A percentile compares a stretch with the other conserved stretches of the same genome.
phyloP scores from a whole-genome alignment of 345 rosid species.

The Cardiospermum halicacabum region DNA sequence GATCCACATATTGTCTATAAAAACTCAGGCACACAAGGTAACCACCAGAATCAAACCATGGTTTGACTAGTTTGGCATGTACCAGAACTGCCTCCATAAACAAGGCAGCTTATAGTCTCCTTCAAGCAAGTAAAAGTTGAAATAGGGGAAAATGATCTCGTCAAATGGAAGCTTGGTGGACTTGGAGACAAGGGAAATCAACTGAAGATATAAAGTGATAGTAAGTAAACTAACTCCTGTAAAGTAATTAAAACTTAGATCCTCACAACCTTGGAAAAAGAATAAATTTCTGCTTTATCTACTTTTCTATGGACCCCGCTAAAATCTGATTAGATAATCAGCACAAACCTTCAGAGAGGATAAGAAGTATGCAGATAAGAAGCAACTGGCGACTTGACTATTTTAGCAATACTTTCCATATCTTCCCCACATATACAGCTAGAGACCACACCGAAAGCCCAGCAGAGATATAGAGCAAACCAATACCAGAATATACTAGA shows the following conservation, averaged over 20 bases:
- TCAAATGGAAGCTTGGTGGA: background rate
- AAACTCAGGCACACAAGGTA: background rate
- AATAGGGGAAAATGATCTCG: background rate
- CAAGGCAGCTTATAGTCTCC: background rate
- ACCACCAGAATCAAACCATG: background rate
- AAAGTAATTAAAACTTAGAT: slow-evolving; percentile 12
- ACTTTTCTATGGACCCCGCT: slow-evolving; percentile 17
- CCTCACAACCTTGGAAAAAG: slow-evolving; percentile 19
- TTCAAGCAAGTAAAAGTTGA: background rate
- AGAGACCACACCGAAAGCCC: slow-evolving; percentile 92
- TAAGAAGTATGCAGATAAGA: slow-evolving; percentile 11
- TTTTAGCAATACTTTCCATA: slow-evolving; percentile 67
- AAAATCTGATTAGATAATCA: slow-evolving; percentile 1
- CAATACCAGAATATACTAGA: slow-evolving; percentile 62
- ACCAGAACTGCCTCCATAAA: slow-evolving; percentile 3
- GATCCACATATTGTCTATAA: background rate
- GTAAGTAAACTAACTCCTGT: background rate
- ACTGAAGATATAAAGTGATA: background rate
- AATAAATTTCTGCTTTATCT: slow-evolving; percentile 22
- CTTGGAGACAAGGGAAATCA: slow-evolving; percentile 1
- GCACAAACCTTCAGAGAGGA: background rate
- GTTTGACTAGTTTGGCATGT: slow-evolving; percentile 1
- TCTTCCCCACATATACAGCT: slow-evolving; percentile 79
- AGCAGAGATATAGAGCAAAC: slow-evolving; percentile 84
- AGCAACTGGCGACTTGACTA: slow-evolving; percentile 28